Percentiles rank a stretch among this genome's conserved stretches.
These are phyloP conservation scores for Acanthamoeba divionensis DNA, from an alignment of 208 protist species.

Conservation along the genomic window DNA sequence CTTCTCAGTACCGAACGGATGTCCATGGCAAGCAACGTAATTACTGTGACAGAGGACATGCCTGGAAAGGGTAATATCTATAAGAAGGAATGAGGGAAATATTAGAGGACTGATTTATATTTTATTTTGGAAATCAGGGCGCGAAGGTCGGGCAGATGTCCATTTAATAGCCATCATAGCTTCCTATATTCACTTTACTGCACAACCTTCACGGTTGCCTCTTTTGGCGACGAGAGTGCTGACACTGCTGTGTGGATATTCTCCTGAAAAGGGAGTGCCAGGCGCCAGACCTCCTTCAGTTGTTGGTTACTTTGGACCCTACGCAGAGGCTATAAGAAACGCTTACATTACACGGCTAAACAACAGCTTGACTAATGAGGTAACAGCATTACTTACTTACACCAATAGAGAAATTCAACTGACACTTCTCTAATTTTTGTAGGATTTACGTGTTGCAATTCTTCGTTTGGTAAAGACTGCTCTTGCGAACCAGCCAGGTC, in stretches of 20 bases:
- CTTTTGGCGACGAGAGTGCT: background rate
- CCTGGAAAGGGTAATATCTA: background rate
- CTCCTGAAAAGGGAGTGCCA: background rate
- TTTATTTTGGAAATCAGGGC: background rate
- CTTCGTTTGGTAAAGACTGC: background rate
- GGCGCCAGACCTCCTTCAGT: background rate
- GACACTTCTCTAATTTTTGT: too few species aligned
- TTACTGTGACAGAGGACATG: background rate
- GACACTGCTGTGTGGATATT: background rate
- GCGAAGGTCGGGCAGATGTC: background rate
- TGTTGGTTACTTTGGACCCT: background rate
- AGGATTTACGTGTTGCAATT: background rate
- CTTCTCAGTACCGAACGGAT: background rate
- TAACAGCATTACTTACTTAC: background rate
- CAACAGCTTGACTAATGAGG: background rate
- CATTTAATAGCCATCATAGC: background rate
- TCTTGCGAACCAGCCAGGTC: background rate
- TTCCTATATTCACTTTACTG: background rate
- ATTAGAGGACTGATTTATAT: background rate
- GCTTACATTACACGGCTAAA: conserved; percentile 6
- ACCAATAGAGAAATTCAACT: too few species aligned
- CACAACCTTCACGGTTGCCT: too few species aligned
- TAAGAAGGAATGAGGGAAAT: background rate
- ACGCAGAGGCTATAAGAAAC: background rate
- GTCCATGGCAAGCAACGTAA: background rate